Evolutionary conservation across 1,139 yeast genomes (phyloP).

Genomic region (Geotrichum restrictum): DNA sequence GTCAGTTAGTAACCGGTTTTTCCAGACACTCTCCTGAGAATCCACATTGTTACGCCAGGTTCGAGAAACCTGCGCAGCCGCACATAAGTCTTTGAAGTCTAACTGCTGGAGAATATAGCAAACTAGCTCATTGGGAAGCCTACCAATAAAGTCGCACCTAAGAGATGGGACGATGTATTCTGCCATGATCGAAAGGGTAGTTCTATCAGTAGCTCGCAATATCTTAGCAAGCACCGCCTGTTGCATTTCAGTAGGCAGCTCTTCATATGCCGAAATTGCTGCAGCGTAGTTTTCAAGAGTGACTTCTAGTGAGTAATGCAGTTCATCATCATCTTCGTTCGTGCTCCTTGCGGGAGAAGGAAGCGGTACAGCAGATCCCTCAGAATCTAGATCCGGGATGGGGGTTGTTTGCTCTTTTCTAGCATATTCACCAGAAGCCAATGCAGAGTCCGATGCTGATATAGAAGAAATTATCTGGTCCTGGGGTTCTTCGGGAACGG

Average conservation of each 20-base stretch:
- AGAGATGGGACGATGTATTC: constrained; percentile 57
- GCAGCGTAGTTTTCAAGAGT: constrained; percentile 1
- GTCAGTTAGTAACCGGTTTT: constrained; percentile 36
- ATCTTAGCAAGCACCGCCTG: constrained; percentile 6
- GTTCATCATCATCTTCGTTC: constrained; percentile 6
- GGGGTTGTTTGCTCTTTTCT: constrained; percentile 1
- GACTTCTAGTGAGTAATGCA: constrained; percentile 1
- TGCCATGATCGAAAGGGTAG: constrained; percentile 64
- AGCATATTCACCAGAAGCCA: constrained; percentile 6
- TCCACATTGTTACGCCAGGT: constrained; percentile 66
- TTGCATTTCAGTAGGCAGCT: constrained; percentile 10
- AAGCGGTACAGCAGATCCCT: constrained; percentile 12
- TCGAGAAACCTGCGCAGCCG: constrained; percentile 61
- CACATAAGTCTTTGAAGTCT: constrained; percentile 60
- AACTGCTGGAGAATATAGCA: constrained; percentile 62
- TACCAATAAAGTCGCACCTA: constrained; percentile 65
- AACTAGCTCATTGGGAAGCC: constrained; percentile 75
- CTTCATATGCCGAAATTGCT: constrained; percentile 1
- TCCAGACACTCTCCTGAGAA: constrained; percentile 48
- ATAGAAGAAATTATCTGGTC: background rate
- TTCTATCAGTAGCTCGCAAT: constrained; percentile 43
- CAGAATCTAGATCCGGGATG: background rate
- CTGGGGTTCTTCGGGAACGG: background rate
- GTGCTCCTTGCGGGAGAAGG: constrained; percentile 10
- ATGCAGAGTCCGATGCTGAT: background rate